Conservation (phyloP, 2,329 filamentous ascomycete genomes). For the Penicillium digitatum region DNA sequence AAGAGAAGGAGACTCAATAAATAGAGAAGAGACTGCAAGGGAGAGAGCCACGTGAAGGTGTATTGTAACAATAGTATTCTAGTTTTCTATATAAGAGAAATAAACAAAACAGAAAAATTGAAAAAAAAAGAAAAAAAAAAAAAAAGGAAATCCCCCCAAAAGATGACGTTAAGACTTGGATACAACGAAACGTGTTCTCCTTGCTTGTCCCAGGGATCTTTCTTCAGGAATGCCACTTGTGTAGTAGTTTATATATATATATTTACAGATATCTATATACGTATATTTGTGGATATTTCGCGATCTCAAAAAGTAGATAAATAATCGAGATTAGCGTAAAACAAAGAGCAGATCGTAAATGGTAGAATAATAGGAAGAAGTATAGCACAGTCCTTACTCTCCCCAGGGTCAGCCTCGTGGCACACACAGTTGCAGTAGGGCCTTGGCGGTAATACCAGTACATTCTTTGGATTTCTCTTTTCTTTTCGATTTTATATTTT, state of each 20-base stretch:
- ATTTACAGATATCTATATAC: too few species aligned
- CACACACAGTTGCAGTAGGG: slow-evolving; percentile 20
- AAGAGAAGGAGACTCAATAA: slow-evolving; percentile 3
- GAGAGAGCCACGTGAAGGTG: slow-evolving; percentile 5
- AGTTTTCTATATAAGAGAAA: background rate
- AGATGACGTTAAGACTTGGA: slow-evolving; percentile 5
- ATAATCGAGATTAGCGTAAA: too few species aligned
- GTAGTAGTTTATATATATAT: background rate
- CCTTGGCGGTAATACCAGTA: slow-evolving; percentile 21
- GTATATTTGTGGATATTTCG: too few species aligned
- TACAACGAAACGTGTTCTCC: slow-evolving; percentile 8
- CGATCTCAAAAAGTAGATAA: too few species aligned
- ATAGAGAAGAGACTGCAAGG: background rate
- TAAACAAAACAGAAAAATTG: too few species aligned
- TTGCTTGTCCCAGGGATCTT: slow-evolving; percentile 3
- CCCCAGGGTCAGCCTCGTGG: slow-evolving; percentile 29
- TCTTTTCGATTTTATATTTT: background rate
- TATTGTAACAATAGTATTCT: slow-evolving; percentile 1
- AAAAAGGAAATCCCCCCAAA: background rate
- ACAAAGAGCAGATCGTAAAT: too few species aligned
- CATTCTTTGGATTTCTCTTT: slow-evolving; percentile 1
- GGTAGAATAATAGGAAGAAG: background rate
- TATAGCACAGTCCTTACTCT: slow-evolving; percentile 5
- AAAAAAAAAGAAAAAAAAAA: too few species aligned
- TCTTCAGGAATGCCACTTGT: background rate